These are phyloP conservation scores for Cymodocea nodosa DNA, from an alignment of 116 monocot genomes.

Conservation along the genomic window DNA sequence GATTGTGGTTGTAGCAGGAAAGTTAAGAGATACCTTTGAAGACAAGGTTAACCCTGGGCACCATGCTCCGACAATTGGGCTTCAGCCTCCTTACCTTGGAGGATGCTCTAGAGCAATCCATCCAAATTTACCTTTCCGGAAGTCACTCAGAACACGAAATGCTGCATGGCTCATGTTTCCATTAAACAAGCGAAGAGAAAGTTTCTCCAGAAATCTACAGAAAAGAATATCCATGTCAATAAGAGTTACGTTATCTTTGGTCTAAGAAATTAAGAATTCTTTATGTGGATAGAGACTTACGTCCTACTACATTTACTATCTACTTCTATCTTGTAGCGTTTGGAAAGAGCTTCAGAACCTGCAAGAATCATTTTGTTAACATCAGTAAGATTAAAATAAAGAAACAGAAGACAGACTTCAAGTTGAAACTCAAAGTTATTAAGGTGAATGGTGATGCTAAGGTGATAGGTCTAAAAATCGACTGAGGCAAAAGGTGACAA, in stretches of 20 bases:
- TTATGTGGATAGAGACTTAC: conserved; percentile 25
- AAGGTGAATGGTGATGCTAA: too few relatives aligned
- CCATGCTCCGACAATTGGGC: not conserved
- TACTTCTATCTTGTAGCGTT: conserved; percentile 58
- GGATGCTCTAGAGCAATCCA: conserved; percentile 86
- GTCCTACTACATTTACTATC: conserved; percentile 52
- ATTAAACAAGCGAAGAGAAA: conserved; percentile 66
- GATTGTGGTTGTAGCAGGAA: too few relatives aligned
- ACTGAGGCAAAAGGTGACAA: too few relatives aligned
- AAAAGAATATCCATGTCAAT: not conserved
- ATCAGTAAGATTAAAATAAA: not conserved
- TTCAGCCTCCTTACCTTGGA: conserved; percentile 8
- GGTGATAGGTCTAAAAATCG: too few relatives aligned
- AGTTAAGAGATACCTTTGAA: not conserved
- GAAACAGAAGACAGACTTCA: too few relatives aligned
- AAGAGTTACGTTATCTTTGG: not conserved
- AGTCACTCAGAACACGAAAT: conserved; percentile 62
- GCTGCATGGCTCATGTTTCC: conserved; percentile 73
- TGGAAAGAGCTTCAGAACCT: conserved; percentile 57
- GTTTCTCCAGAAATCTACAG: conserved; percentile 66
- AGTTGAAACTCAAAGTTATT: too few relatives aligned
- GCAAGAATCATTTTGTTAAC: conserved; percentile 2
- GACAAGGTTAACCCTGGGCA: not conserved
- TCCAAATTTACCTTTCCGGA: conserved; percentile 88
- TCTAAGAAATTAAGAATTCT: not conserved